phyloP scores from a whole-genome alignment of 768 basidiomycete species.

The Russula olivacea region DNA sequence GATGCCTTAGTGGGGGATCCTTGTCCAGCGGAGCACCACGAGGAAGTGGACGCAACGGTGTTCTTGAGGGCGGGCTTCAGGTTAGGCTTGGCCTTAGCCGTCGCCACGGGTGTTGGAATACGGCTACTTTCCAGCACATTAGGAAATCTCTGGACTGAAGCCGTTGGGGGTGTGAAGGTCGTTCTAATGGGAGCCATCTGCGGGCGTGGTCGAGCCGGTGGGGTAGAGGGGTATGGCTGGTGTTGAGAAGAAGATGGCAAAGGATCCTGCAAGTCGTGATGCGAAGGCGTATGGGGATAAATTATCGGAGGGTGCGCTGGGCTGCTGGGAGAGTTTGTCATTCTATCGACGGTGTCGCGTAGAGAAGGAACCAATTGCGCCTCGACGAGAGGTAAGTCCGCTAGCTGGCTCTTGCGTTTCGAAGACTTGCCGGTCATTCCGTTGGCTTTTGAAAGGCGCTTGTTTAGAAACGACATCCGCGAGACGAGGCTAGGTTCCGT shows the following conservation, averaged over 20 bases:
- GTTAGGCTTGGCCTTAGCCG: constrained; percentile 11
- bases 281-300: not conserved
- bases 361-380: constrained; percentile 62
- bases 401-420: constrained; percentile 39
- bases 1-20: constrained; percentile 22
- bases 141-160: not conserved
- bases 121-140: constrained; percentile 10
- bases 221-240: constrained; percentile 8
- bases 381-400: constrained; percentile 55
- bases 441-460: constrained; percentile 12
- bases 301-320: constrained; percentile 7
- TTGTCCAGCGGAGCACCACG: not conserved
- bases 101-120: constrained; percentile 16
- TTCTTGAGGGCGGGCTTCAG: constrained; percentile 25
- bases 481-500: constrained; percentile 21
- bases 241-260: constrained; percentile 3
- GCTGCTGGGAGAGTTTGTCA: constrained; percentile 42
- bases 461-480: constrained; percentile 23
- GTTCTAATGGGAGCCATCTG: not conserved
- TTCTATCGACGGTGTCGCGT: constrained; percentile 65
- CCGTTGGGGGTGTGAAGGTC: not conserved
- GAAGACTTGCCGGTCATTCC: constrained; percentile 9
- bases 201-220: constrained; percentile 13
- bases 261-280: constrained; percentile 1
- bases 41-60: not conserved